Conservation (phyloP, 1,284 basidiomycete genomes). For the Moniliella sp. region DNA sequence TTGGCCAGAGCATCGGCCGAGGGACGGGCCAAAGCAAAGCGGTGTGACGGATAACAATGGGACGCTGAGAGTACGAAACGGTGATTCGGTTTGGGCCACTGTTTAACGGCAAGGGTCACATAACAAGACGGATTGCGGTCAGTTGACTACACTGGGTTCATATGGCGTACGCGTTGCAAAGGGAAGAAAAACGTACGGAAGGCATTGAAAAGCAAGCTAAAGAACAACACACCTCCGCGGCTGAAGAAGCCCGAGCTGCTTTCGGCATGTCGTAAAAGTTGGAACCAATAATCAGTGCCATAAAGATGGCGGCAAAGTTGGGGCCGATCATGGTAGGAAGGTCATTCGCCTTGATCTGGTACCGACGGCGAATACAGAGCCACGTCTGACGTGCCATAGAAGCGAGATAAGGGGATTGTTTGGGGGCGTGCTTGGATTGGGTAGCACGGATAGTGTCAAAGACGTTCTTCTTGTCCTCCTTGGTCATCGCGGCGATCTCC, state of each 20-base stretch:
- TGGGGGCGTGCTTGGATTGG: conserved; percentile 6
- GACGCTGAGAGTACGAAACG: conserved; percentile 13
- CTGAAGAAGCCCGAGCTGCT: conserved; percentile 51
- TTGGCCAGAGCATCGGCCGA: conserved; percentile 13
- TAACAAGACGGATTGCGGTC: too few relatives aligned
- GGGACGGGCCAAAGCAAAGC: conserved; percentile 20
- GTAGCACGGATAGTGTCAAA: conserved; percentile 8
- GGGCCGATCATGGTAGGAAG: conserved; percentile 34
- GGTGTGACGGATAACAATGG: conserved; percentile 19
- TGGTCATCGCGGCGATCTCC: conserved; percentile 3
- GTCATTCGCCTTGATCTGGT: conserved; percentile 48
- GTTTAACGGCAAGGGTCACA: conserved; percentile 29
- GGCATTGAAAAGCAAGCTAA: conserved; percentile 2
- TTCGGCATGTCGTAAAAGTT: conserved; percentile 49
- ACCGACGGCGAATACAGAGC: conserved; percentile 46
- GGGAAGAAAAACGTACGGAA: conserved; percentile 8
- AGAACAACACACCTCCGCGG: conserved; percentile 44
- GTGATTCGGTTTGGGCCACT: conserved; percentile 33
- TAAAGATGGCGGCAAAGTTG: conserved; percentile 31
- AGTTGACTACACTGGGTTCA: too few relatives aligned
- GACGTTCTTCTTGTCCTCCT: conserved; percentile 3
- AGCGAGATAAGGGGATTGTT: conserved; percentile 12
- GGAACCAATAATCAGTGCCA: conserved; percentile 54
- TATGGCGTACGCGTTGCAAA: too few relatives aligned
- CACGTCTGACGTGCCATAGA: conserved; percentile 39